Percentiles rank a stretch among this genome's conserved stretches.
Evolutionary conservation across 169 alveolate genomes (phyloP).

Genomic region (Theileria luwenshuni): DNA sequence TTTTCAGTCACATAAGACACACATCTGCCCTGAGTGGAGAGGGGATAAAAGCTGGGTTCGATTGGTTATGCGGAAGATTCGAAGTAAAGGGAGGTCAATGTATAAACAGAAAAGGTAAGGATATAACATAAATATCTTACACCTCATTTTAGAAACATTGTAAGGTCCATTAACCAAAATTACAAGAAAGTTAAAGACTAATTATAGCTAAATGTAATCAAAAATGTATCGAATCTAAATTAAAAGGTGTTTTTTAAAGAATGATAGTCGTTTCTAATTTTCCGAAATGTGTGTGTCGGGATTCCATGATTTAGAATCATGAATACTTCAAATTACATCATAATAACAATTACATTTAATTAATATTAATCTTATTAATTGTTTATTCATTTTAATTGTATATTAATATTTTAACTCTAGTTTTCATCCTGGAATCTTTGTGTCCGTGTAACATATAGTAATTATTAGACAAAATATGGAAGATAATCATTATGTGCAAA

Average conservation of each 20-base stretch:
- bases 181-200: no score
- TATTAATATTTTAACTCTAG: no score
- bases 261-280: not conserved
- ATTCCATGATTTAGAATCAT: not conserved
- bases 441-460: no score
- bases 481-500: not conserved
- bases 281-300: not conserved
- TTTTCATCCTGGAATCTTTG: no score
- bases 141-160: not conserved
- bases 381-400: no score
- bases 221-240: no score
- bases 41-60: conserved; percentile 44
- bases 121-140: not conserved
- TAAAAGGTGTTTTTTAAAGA: not conserved
- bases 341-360: not conserved
- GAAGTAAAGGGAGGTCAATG: conserved; percentile 19
- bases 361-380: no score
- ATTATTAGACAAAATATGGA: not conserved
- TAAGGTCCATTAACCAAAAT: not conserved
- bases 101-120: conserved; percentile 22
- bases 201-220: no score
- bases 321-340: no score
- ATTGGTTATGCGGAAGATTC: conserved; percentile 57
- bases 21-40: conserved; percentile 50
- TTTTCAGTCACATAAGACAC: conserved; percentile 32